These are phyloP conservation scores for Colletotrichum sp. DNA, from an alignment of 2,329 filamentous ascomycete species.

Conservation along the genomic window DNA sequence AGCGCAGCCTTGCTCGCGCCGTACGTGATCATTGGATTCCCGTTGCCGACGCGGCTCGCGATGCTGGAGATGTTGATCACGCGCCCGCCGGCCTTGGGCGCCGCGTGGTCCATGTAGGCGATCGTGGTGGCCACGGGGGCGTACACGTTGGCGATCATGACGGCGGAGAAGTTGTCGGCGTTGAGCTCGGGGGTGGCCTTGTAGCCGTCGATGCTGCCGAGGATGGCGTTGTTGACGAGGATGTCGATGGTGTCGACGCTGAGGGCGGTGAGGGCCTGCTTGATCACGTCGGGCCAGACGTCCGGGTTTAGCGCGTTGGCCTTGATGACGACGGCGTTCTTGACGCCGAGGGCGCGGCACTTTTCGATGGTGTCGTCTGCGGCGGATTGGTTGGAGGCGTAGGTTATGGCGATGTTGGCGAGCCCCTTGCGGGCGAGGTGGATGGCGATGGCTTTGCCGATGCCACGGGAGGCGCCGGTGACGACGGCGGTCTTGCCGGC, in stretches of 20 bases:
- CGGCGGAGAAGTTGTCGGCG: background rate
- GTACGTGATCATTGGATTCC: slow-evolving; percentile 22
- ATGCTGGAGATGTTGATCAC: slow-evolving; percentile 37
- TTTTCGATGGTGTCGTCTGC: background rate
- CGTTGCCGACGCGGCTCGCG: background rate
- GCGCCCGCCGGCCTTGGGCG: slow-evolving; percentile 32
- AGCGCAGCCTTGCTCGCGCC: slow-evolving; percentile 36
- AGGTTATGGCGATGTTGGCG: background rate
- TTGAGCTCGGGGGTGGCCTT: background rate
- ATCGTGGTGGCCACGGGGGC: slow-evolving; percentile 31
- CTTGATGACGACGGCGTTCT: background rate
- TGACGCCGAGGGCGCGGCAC: background rate
- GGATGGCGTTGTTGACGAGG: slow-evolving; percentile 1
- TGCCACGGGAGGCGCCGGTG: background rate
- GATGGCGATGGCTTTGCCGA: background rate
- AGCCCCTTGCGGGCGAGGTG: background rate
- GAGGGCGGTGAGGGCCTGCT: background rate
- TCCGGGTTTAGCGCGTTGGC: background rate
- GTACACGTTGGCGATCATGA: slow-evolving; percentile 1
- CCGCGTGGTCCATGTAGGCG: slow-evolving; percentile 29
- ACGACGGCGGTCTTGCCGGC: background rate
- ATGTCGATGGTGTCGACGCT: background rate
- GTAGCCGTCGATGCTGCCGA: background rate
- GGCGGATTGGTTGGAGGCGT: background rate
- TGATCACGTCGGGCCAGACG: background rate